phyloP scores from a whole-genome alignment of 2,329 filamentous ascomycete genomes.

The Westerdykella sp. region DNA sequence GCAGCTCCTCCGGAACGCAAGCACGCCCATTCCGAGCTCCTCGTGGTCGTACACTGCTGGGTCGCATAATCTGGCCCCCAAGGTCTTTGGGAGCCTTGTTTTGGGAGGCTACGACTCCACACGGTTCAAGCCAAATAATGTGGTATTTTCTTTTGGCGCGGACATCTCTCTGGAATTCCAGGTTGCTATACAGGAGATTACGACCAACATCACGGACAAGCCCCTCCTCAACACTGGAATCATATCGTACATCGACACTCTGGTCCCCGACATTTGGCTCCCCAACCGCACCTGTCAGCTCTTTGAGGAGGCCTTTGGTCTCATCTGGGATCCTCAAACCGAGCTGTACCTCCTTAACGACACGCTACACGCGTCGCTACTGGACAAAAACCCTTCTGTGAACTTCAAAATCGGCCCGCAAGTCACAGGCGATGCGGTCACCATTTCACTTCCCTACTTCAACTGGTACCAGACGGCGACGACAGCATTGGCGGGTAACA shows the following conservation, averaged over 20 bases:
- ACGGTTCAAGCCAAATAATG: constrained; percentile 22
- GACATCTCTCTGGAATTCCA: constrained; percentile 23
- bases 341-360: constrained; percentile 37
- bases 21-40: constrained; percentile 29
- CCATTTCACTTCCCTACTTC: constrained; percentile 30
- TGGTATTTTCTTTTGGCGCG: constrained; percentile 21
- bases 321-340: constrained; percentile 30
- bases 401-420: constrained; percentile 28
- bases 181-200: constrained; percentile 20
- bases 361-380: constrained; percentile 26
- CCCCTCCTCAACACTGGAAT: constrained; percentile 15
- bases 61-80: constrained; percentile 23
- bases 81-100: constrained; percentile 28
- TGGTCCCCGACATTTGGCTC: constrained; percentile 39
- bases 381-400: constrained; percentile 27
- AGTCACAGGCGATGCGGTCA: constrained; percentile 17
- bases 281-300: constrained; percentile 27
- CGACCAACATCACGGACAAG: constrained; percentile 15
- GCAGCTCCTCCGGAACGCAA: constrained; percentile 20
- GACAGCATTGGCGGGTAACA: constrained; percentile 16
- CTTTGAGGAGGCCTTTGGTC: constrained; percentile 36
- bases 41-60: constrained; percentile 41
- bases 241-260: constrained; percentile 33
- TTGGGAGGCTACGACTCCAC: constrained; percentile 37
- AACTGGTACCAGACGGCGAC: constrained; percentile 33